Conservation (phyloP, 2,329 filamentous ascomycete species). For the Cercospora janseana region DNA sequence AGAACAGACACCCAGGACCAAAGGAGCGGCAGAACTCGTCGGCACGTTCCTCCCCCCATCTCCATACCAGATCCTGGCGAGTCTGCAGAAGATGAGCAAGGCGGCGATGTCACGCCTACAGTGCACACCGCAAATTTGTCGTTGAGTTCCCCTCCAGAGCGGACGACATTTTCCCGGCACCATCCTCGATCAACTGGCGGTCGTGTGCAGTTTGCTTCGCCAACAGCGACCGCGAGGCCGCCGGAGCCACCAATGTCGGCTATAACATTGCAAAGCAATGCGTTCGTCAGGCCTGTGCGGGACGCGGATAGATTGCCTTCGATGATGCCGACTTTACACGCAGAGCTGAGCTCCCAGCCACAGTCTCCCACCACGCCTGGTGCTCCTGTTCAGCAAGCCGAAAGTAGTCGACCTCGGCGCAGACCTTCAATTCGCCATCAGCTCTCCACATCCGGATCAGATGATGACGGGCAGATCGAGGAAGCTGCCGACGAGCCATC, state of each 20-base stretch:
- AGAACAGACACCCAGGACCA: slow-evolving; percentile 38
- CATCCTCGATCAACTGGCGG: slow-evolving; percentile 49
- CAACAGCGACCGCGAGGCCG: slow-evolving; percentile 25
- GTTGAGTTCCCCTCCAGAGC: slow-evolving; percentile 68
- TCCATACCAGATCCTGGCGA: slow-evolving; percentile 63
- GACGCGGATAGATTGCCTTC: slow-evolving; percentile 80
- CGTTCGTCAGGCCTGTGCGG: slow-evolving; percentile 74
- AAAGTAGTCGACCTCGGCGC: slow-evolving; percentile 57
- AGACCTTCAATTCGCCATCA: slow-evolving; percentile 88
- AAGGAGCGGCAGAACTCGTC: slow-evolving; percentile 53
- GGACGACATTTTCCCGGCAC: slow-evolving; percentile 62
- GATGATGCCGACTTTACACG: slow-evolving; percentile 69
- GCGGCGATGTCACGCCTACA: slow-evolving; percentile 62
- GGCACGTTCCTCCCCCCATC: slow-evolving; percentile 82
- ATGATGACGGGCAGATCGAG: slow-evolving; percentile 81
- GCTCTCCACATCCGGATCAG: slow-evolving; percentile 78
- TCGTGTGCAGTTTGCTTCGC: slow-evolving; percentile 33
- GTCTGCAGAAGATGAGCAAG: slow-evolving; percentile 51
- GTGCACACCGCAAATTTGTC: slow-evolving; percentile 53
- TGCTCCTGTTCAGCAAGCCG: slow-evolving; percentile 58
- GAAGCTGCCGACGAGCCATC: slow-evolving; percentile 77
- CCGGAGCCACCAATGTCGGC: slow-evolving; percentile 33
- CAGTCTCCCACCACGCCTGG: slow-evolving; percentile 85
- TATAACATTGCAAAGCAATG: slow-evolving; percentile 33
- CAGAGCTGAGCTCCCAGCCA: slow-evolving; percentile 78